A percentile compares a stretch with the other conserved stretches of the same genome.
Evolutionary conservation across 768 basidiomycete species (phyloP).

Genomic region (Lactarius tabidus): DNA sequence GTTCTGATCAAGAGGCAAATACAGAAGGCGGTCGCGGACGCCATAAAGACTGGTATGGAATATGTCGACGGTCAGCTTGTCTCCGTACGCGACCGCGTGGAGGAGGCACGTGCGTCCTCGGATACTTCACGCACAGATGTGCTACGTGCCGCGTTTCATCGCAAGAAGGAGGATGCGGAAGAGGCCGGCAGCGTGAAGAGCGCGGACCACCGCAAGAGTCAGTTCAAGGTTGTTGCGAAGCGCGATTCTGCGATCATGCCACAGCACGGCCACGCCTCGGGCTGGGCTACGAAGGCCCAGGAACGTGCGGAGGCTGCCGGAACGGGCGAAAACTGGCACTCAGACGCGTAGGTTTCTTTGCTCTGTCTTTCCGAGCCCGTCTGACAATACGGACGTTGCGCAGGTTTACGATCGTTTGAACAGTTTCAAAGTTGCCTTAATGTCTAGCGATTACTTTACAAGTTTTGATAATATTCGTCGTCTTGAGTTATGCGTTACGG

Average conservation of each 20-base stretch:
- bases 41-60: slow-evolving; percentile 76
- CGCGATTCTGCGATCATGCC: slow-evolving; percentile 60
- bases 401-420: slow-evolving; percentile 16
- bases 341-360: slow-evolving; percentile 41
- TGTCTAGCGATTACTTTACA: background rate
- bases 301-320: slow-evolving; percentile 42
- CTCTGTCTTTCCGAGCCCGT: background rate
- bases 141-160: slow-evolving; percentile 62
- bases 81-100: slow-evolving; percentile 74
- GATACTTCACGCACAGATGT: slow-evolving; percentile 42
- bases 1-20: slow-evolving; percentile 78
- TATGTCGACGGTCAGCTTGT: slow-evolving; percentile 88
- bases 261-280: slow-evolving; percentile 58
- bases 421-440: background rate
- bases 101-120: slow-evolving; percentile 41
- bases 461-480: background rate
- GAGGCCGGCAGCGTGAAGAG: slow-evolving; percentile 36
- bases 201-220: slow-evolving; percentile 46
- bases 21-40: slow-evolving; percentile 56
- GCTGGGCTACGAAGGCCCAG: slow-evolving; percentile 63
- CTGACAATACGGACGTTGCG: background rate
- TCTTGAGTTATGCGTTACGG: background rate
- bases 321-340: slow-evolving; percentile 50
- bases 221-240: slow-evolving; percentile 82
- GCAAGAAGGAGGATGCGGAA: slow-evolving; percentile 48